Base-by-base conservation (phyloP, 305 asterid genomes). In the Ajuga reptans region DNA sequence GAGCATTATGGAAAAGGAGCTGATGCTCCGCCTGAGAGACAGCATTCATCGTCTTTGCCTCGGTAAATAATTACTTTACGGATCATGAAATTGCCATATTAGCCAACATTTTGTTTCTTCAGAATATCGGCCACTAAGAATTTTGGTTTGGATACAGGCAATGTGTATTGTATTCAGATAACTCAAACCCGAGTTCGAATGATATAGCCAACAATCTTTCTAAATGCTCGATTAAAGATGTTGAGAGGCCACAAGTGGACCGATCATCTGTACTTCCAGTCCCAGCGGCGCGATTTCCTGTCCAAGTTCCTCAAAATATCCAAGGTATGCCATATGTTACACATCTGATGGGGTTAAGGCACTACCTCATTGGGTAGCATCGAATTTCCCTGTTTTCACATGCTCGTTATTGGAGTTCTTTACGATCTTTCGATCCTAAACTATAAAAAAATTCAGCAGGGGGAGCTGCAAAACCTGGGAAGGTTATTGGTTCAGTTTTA, bases 21-120 rank as follows among this genome's bases (percentile, higher is more conserved):
- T 46, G 82, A 84, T 66, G 87, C 91, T 67, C 95, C 96, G 47
- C 96, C 92, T 11, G 96, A 88, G 84, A 87, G 97, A 77, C 97
- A 92, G 72, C 95, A 85, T 68, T 87, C 97, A 27, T 92, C 98
- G 52, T 92, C 98, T 65, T 81, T 92, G 71, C 98, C 98, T 31
- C 84, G 98, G 98, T 91, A 75, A 45, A 64, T 55, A 16, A 6
- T 45, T 6, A 10, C 15, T 41, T 5, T 34, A 7, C 9, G 17
- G 60, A 42, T 17, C n/a, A 66, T 16, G 49, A 29, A 58, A 45
- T 58, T n/a, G 37, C 14, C 16, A 6, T 52, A 15, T 53, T 61
- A 55, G 37, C 68, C 3, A 4, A 49, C 54, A 10, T 9, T 42
- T 59, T 66, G 1, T 39, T 7, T 7, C 3, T 36, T 8, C 6